Conservation (phyloP, 768 basidiomycete species). For the Tylopilus sp. region DNA sequence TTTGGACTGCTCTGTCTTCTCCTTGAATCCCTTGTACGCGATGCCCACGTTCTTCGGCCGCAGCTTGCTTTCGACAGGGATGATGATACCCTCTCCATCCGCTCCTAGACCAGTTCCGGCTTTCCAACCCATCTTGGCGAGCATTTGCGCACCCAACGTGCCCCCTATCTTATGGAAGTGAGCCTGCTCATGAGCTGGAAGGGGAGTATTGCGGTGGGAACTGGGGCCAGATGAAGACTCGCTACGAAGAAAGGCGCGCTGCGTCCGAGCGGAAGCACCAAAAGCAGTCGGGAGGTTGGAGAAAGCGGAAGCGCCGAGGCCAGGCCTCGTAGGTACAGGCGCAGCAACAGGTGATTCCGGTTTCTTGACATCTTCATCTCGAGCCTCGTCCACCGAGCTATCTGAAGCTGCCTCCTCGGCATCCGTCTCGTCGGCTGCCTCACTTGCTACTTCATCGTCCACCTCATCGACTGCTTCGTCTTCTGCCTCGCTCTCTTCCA, state of each 20-base stretch:
- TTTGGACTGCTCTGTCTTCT: conserved; percentile 84
- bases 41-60: conserved; percentile 87
- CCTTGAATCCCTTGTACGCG: conserved; percentile 81
- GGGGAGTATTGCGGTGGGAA: conserved; percentile 43
- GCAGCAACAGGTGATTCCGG: conserved; percentile 30
- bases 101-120: conserved; percentile 76
- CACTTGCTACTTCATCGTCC: conserved; percentile 35
- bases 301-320: conserved; percentile 25
- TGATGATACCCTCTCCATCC: conserved; percentile 77
- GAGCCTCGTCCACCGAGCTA: conserved; percentile 31
- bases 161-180: conserved; percentile 81
- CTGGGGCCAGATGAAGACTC: conserved; percentile 38
- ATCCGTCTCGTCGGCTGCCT: conserved; percentile 35
- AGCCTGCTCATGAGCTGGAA: conserved; percentile 63
- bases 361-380: conserved; percentile 35
- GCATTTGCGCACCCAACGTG: conserved; percentile 83
- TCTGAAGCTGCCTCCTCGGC: conserved; percentile 34
- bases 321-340: conserved; percentile 16
- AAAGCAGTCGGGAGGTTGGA: conserved; percentile 36
- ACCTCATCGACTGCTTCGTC: conserved; percentile 36
- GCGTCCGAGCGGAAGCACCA: conserved; percentile 36
- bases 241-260: conserved; percentile 56
- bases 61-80: conserved; percentile 80
- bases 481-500: conserved; percentile 34
- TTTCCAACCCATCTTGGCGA: conserved; percentile 96